Conservation (phyloP, 768 basidiomycete species). For the Pulveroboletus sp. region DNA sequence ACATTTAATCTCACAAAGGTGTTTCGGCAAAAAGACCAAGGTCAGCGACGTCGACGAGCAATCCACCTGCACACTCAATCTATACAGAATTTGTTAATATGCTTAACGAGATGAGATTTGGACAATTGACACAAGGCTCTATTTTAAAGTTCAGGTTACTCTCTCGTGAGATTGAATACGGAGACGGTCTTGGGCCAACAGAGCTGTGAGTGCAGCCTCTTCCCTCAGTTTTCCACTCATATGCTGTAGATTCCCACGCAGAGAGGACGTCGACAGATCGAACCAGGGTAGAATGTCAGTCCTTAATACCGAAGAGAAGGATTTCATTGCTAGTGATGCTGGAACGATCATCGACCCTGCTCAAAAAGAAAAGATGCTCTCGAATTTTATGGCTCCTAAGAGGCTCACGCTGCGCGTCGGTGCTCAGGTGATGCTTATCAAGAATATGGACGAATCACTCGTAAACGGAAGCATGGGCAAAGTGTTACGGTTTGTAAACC, state of each 20-base stretch:
- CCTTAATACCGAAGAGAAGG: slow-evolving; percentile 49
- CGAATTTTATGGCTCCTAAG: slow-evolving; percentile 87
- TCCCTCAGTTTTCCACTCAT: neutral
- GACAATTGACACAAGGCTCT: slow-evolving; percentile 58
- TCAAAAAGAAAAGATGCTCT: slow-evolving; percentile 72
- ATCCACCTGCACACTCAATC: slow-evolving; percentile 3
- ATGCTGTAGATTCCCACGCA: slow-evolving; percentile 72
- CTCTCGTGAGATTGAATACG: slow-evolving; percentile 65
- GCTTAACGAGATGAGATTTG: slow-evolving; percentile 98
- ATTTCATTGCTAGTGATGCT: slow-evolving; percentile 58
- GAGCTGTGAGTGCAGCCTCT: slow-evolving; percentile 63
- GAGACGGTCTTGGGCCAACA: slow-evolving; percentile 82
- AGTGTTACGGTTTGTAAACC: slow-evolving; percentile 68
- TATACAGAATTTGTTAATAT: slow-evolving; percentile 82
- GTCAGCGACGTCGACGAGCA: slow-evolving; percentile 37
- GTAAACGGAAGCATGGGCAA: slow-evolving; percentile 95
- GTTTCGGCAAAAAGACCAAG: slow-evolving; percentile 89
- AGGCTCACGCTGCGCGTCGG: slow-evolving; percentile 65
- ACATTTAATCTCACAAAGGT: slow-evolving; percentile 94
- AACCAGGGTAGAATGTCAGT: slow-evolving; percentile 65
- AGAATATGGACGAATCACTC: slow-evolving; percentile 84
- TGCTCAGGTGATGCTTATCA: slow-evolving; percentile 94
- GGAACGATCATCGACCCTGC: slow-evolving; percentile 49
- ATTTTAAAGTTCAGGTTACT: slow-evolving; percentile 67
- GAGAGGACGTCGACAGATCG: slow-evolving; percentile 87